Conservation (phyloP, 768 basidiomycete genomes). For the Mycena vulgaris region DNA sequence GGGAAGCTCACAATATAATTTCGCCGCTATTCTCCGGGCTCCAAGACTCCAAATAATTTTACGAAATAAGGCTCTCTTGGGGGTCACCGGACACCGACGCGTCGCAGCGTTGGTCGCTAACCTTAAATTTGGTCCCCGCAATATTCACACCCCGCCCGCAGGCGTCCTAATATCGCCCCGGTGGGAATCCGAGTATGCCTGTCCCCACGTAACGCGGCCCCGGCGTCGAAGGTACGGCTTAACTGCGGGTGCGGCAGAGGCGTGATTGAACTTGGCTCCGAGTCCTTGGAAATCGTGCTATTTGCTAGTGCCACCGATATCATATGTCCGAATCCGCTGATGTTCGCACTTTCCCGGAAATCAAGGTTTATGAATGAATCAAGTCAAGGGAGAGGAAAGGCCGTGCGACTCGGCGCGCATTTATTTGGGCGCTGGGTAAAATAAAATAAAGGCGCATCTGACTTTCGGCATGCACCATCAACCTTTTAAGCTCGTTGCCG, state of each 20-base stretch:
- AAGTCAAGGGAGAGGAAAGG: neutral
- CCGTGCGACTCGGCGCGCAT: neutral
- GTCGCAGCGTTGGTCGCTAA: neutral
- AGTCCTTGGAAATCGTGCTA: neutral
- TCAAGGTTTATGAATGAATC: too few species aligned
- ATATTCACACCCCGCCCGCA: neutral
- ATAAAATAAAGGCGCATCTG: too few species aligned
- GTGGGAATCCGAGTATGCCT: constrained; percentile 10
- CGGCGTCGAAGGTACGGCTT: neutral
- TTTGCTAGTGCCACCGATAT: neutral
- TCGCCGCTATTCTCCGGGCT: too few species aligned
- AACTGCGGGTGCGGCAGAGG: neutral
- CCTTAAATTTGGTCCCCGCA: too few species aligned
- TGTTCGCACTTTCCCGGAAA: neutral
- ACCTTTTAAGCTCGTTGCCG: too few species aligned
- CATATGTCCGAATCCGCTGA: neutral
- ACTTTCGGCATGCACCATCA: too few species aligned
- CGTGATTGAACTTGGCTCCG: neutral
- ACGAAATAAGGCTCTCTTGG: neutral
- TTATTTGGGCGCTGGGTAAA: too few species aligned
- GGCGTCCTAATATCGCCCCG: neutral
- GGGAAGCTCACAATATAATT: too few species aligned
- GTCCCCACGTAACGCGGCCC: neutral
- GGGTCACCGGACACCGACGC: neutral
- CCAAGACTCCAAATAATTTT: too few species aligned